phyloP scores from a whole-genome alignment of 2,329 filamentous ascomycete species.

The Chrysoporthe puriensis region DNA sequence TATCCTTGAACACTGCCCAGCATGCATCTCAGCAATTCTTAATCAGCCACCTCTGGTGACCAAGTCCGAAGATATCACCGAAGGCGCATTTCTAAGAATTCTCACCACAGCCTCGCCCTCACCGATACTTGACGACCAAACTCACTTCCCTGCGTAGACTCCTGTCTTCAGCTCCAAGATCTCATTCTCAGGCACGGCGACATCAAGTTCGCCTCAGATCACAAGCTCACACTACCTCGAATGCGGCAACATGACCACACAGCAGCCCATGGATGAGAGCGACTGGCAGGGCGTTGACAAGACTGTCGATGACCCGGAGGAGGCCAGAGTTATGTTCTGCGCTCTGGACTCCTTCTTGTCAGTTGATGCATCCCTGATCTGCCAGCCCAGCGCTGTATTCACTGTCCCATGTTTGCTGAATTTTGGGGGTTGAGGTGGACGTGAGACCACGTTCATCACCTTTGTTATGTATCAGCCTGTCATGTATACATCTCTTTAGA shows the following conservation, averaged over 20 bases:
- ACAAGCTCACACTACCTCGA: not conserved
- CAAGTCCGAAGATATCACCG: constrained; percentile 4
- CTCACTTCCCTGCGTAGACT: not conserved
- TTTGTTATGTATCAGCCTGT: not conserved
- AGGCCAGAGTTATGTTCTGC: constrained; percentile 77
- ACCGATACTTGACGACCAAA: not conserved
- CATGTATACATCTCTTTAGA: not conserved
- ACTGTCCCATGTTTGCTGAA: not conserved
- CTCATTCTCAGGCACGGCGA: not conserved
- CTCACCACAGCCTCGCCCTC: not conserved
- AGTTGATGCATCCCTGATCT: constrained; percentile 41
- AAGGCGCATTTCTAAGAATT: not conserved
- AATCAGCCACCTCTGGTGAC: not conserved
- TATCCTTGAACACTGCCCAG: not conserved
- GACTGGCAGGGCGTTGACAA: constrained; percentile 67
- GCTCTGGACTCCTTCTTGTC: constrained; percentile 90
- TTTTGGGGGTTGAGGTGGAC: not conserved
- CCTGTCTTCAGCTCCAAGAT: no score
- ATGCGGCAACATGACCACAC: constrained; percentile 3
- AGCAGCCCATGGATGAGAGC: constrained; percentile 38
- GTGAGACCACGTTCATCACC: not conserved
- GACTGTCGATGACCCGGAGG: constrained; percentile 74
- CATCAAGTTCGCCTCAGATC: not conserved
- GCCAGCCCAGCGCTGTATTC: not conserved
- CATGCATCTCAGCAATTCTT: constrained; percentile 12